Conservation (phyloP, 805 yeast genomes). For the Tetrapisispora fleetii region DNA sequence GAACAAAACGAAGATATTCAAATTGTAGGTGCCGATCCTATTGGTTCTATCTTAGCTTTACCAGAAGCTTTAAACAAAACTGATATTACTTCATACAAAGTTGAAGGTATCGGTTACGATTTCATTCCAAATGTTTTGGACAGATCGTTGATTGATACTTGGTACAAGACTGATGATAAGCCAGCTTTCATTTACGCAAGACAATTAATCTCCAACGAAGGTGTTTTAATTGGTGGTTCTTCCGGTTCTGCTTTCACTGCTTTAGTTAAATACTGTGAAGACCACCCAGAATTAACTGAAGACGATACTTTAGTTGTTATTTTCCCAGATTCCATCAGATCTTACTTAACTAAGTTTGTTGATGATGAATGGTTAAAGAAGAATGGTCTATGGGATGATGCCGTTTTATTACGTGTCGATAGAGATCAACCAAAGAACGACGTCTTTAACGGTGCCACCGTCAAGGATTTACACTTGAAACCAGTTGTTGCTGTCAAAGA, state of each 20-base stretch:
- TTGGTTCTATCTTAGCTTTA: constrained; percentile 73
- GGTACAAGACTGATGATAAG: constrained; percentile 82
- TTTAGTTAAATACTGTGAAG: constrained; percentile 57
- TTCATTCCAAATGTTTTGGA: constrained; percentile 74
- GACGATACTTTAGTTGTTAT: constrained; percentile 69
- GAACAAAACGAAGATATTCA: constrained; percentile 52
- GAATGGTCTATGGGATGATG: constrained; percentile 60
- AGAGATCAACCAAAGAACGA: constrained; percentile 21
- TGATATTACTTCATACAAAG: constrained; percentile 50
- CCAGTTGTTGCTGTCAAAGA: constrained; percentile 70
- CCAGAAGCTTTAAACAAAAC: constrained; percentile 63
- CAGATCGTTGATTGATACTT: constrained; percentile 54
- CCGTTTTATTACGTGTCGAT: constrained; percentile 31
- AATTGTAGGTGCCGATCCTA: constrained; percentile 77
- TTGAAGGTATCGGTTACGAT: constrained; percentile 88
- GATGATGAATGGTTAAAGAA: constrained; percentile 86
- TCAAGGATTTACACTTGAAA: constrained; percentile 59
- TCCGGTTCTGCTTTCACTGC: constrained; percentile 80
- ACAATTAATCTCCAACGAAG: constrained; percentile 74
- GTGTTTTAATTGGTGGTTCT: constrained; percentile 83
- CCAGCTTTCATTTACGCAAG: constrained; percentile 74
- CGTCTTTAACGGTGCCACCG: constrained; percentile 45
- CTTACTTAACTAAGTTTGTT: constrained; percentile 77
- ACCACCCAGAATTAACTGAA: constrained; percentile 51
- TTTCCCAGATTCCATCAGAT: constrained; percentile 80